Percentiles rank a stretch among this genome's conserved stretches.
Conservation (phyloP, 2,329 filamentous ascomycete genomes). For the Ophiostoma tasmaniense region DNA sequence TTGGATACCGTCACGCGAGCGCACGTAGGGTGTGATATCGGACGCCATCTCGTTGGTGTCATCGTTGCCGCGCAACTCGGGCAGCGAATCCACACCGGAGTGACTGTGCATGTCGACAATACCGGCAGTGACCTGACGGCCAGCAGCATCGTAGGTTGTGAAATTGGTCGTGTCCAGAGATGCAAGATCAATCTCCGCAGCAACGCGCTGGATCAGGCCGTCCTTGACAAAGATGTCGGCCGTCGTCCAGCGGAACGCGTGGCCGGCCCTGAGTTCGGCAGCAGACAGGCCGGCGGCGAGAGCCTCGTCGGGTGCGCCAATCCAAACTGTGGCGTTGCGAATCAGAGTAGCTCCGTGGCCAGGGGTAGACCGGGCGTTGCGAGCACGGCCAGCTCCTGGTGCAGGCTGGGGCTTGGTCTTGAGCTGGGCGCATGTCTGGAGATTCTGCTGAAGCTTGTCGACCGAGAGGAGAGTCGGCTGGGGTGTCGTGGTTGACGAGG, state of each 20-base stretch:
- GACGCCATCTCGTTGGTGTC: constrained; percentile 57
- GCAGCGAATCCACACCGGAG: constrained; percentile 51
- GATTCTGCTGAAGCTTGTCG: constrained; percentile 44
- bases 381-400: constrained; percentile 45
- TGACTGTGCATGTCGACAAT: constrained; percentile 68
- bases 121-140: constrained; percentile 54
- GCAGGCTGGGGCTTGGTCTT: constrained; percentile 47
- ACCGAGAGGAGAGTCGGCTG: constrained; percentile 35
- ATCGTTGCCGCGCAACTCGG: constrained; percentile 42
- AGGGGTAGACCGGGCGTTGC: constrained; percentile 52
- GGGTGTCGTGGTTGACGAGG: not conserved
- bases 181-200: constrained; percentile 32
- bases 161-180: not conserved
- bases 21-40: constrained; percentile 59
- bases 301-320: constrained; percentile 45
- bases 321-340: constrained; percentile 58
- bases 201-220: constrained; percentile 52
- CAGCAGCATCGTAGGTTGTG: constrained; percentile 44
- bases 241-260: constrained; percentile 50
- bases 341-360: constrained; percentile 54
- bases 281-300: constrained; percentile 42
- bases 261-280: constrained; percentile 48
- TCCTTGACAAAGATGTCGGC: constrained; percentile 54
- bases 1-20: constrained; percentile 57
- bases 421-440: constrained; percentile 48